Conservation (phyloP, 2,329 filamentous ascomycete species). For the Pleurostoma richardsiae region DNA sequence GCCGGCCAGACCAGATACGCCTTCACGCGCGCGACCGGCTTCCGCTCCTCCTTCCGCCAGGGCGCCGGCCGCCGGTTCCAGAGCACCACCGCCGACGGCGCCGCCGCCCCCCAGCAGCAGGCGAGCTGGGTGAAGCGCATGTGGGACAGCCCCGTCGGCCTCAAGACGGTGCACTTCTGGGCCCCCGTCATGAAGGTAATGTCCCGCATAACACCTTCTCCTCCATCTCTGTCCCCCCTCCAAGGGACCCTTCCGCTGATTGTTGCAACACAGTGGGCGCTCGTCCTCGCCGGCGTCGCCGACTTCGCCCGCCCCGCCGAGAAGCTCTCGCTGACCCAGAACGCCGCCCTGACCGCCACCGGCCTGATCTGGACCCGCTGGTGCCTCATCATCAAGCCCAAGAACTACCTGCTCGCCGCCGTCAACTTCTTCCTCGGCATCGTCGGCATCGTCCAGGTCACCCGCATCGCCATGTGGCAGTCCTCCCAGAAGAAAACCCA, state of each 20-base stretch:
- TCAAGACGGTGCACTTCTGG: conserved; percentile 99
- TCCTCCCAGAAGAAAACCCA: conserved; percentile 49
- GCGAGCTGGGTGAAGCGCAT: conserved; percentile 67
- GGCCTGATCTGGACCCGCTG: conserved; percentile 97
- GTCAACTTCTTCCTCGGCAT: conserved; percentile 97
- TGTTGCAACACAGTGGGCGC: conserved; percentile 65
- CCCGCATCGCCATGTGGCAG: conserved; percentile 67
- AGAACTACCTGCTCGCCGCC: conserved; percentile 88
- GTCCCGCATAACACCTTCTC: background rate
- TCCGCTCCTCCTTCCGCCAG: conserved; percentile 35
- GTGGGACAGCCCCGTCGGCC: conserved; percentile 75
- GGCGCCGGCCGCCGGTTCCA: conserved; percentile 61
- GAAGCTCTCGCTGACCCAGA: conserved; percentile 90
- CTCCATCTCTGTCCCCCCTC: background rate
- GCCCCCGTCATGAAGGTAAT: conserved; percentile 82
- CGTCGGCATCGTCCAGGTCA: conserved; percentile 78
- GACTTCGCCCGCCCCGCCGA: conserved; percentile 90
- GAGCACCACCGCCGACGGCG: conserved; percentile 54
- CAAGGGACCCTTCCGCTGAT: background rate
- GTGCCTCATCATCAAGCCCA: conserved; percentile 95
- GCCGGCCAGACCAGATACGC: conserved; percentile 48
- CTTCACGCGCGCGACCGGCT: conserved; percentile 37
- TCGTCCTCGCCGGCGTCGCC: conserved; percentile 87
- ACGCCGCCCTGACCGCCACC: conserved; percentile 82
- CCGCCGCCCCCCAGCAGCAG: conserved; percentile 29